Conservation (phyloP, 2,329 filamentous ascomycete species). For the Botrytis fragariae region DNA sequence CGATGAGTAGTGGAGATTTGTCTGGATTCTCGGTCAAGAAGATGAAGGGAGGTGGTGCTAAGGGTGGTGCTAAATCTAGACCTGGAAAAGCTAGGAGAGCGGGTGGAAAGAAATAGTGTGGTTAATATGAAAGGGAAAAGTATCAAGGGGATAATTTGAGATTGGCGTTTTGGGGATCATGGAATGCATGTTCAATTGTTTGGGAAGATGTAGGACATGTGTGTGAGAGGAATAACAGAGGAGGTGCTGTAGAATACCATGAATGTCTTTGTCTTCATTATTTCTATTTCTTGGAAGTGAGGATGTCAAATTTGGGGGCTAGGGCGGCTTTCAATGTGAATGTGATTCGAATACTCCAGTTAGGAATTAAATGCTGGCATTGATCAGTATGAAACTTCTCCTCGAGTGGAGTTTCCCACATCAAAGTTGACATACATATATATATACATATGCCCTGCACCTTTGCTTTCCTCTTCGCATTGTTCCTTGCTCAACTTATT, state of each 20-base stretch:
- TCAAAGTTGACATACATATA: no score
- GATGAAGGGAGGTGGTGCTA: slow-evolving; percentile 67
- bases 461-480: no score
- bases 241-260: slow-evolving; percentile 2
- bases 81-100: slow-evolving; percentile 47
- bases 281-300: background rate
- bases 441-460: no score
- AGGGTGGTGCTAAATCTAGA: slow-evolving; percentile 39
- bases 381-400: no score
- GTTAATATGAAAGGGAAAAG: slow-evolving; percentile 12
- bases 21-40: slow-evolving; percentile 76
- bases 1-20: slow-evolving; percentile 76
- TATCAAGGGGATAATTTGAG: background rate
- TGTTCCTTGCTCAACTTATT: no score
- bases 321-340: background rate
- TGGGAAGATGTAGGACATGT: background rate
- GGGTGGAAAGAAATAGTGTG: slow-evolving; percentile 33
- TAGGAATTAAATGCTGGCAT: no score
- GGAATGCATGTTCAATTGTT: background rate
- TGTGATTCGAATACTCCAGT: no score
- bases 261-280: slow-evolving; percentile 7
- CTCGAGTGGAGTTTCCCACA: no score
- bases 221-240: background rate
- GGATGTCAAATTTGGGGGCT: background rate
- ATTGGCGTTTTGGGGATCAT: slow-evolving; percentile 10